Conservation (phyloP, 1,284 basidiomycete genomes). For the Puccinia triticina region DNA sequence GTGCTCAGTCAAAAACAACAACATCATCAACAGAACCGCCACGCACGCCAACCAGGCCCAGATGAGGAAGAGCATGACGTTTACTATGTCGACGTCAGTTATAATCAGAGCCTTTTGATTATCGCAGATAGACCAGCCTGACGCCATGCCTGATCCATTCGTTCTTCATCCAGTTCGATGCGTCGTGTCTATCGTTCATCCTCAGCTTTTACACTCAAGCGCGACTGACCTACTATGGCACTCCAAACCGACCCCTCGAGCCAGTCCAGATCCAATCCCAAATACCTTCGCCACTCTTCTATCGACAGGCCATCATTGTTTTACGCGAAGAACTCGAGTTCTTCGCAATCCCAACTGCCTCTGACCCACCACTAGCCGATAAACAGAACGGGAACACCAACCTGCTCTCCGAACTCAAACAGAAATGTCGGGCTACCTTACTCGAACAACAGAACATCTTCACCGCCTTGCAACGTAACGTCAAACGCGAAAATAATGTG, state of each 20-base stretch:
- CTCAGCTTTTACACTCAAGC: slow-evolving; percentile 86
- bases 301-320: slow-evolving; percentile 98
- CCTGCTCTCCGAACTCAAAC: slow-evolving; percentile 82
- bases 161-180: slow-evolving; percentile 78
- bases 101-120: neutral
- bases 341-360: slow-evolving; percentile 79
- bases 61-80: slow-evolving; percentile 51
- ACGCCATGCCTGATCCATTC: no score
- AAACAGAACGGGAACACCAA: slow-evolving; percentile 68
- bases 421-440: slow-evolving; percentile 80
- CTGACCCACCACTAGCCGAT: slow-evolving; percentile 63
- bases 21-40: slow-evolving; percentile 56
- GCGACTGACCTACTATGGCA: slow-evolving; percentile 90
- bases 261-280: slow-evolving; percentile 60
- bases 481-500: slow-evolving; percentile 98
- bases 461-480: slow-evolving; percentile 94
- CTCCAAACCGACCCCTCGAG: slow-evolving; percentile 65
- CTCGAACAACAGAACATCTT: slow-evolving; percentile 91
- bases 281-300: slow-evolving; percentile 81
- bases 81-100: slow-evolving; percentile 45
- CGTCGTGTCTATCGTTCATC: slow-evolving; percentile 90
- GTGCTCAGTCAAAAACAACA: slow-evolving; percentile 85
- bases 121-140: no score
- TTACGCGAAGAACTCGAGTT: slow-evolving; percentile 97
- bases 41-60: slow-evolving; percentile 62